Evolutionary conservation across 2,329 filamentous ascomycete genomes (phyloP), one percentile per base, ranked within the genome.

Genomic region (Colletotrichum spinosum): DNA sequence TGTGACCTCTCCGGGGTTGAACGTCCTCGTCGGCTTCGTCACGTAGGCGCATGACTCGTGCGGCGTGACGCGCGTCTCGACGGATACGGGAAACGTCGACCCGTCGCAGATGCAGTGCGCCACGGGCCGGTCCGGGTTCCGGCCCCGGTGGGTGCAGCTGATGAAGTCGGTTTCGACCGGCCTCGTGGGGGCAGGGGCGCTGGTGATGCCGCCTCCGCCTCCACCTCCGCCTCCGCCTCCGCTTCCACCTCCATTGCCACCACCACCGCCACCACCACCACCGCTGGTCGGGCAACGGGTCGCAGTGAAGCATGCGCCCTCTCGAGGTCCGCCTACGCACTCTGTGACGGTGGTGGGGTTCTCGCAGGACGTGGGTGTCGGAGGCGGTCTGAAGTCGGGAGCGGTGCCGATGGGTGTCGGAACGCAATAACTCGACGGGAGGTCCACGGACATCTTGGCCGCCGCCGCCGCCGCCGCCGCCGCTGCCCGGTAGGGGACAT

Each of bases 351-450:
- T 49, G 38, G 38, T 41, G 2, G 38, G 38, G 38, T 41, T 41
- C 38, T 41, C 38, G 38, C 38, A 41, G 38, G 38, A 17, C 6
- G 44, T 46, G 13, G 44, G 44, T n/a, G 13, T 15, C 44, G 44
- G 44, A 52, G 49, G 15, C 49, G 49, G 49, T 17, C 15, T n/a
- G 33, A 25, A 45, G 42, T 53, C 50, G 50, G 50, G 33, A 33
- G 50, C 9, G 38, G 50, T 15, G 8, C 50, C 50, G 8, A 7
- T 49, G 11, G 45, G 45, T 5, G 45, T 49, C n/a, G 45, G 45
- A 11, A 11, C 50, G 17, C 50, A 52, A 8, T 33, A 52, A 50
- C 11, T 10, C n/a, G 2, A 50, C 48, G 11, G 48, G 48, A 10
- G 48, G 48, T 33, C 48, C 48, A 5, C 38, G 38, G 12, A 41